phyloP scores from a whole-genome alignment of 2,329 filamentous ascomycete genomes.

The Stenocarpella maydis region DNA sequence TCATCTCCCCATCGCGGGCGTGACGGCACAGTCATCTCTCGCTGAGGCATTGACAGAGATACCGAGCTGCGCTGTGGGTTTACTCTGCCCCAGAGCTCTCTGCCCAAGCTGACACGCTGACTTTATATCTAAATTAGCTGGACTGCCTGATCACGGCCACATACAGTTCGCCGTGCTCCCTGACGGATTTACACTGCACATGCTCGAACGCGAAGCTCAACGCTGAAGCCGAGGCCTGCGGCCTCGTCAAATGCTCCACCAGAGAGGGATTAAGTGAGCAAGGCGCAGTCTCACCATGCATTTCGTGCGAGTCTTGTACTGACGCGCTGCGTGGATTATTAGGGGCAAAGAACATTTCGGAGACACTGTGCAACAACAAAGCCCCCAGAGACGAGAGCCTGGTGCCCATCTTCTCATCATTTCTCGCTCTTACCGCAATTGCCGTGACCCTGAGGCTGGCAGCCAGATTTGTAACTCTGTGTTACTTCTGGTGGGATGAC shows the following conservation, averaged over 20 bases:
- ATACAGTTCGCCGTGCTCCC: neutral
- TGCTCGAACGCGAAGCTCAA: conserved; percentile 7
- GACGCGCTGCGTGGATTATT: neutral
- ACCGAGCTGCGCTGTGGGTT: conserved; percentile 7
- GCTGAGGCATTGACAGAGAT: neutral
- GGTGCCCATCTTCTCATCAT: neutral
- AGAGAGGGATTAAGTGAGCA: conserved; percentile 12
- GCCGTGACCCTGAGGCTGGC: neutral
- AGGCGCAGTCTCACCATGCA: too few species aligned
- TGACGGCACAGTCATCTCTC: neutral
- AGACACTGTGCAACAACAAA: conserved; percentile 2
- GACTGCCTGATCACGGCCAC: conserved; percentile 2
- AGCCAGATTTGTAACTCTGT: neutral
- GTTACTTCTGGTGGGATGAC: conserved; percentile 23
- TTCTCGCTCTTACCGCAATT: conserved; percentile 4
- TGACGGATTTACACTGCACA: conserved; percentile 15
- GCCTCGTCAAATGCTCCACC: neutral
- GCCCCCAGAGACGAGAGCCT: neutral
- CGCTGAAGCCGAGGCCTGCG: neutral
- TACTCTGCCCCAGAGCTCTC: neutral
- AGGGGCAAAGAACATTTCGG: conserved; percentile 19
- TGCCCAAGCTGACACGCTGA: too few species aligned
- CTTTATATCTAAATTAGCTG: neutral
- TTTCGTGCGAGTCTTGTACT: neutral
- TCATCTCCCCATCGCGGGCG: neutral